phyloP scores from a whole-genome alignment of 1,139 yeast species.

The Geotrichum fermentans region DNA sequence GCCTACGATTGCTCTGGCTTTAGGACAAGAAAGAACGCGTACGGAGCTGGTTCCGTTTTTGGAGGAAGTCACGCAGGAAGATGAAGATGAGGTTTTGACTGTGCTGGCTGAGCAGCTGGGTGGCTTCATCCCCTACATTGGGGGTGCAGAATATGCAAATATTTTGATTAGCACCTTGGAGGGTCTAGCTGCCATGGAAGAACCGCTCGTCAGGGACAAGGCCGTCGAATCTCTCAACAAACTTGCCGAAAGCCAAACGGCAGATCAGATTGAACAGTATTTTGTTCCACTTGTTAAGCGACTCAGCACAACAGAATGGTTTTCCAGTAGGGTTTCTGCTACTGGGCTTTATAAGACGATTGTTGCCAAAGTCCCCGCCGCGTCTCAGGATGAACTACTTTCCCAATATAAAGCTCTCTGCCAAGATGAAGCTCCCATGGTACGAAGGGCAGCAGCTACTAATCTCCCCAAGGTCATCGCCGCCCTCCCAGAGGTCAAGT shows the following conservation, averaged over 20 bases:
- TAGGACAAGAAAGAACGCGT: constrained; percentile 91
- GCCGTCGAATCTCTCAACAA: constrained; percentile 82
- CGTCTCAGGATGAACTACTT: constrained; percentile 48
- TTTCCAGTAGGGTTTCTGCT: constrained; percentile 84
- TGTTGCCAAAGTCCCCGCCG: constrained; percentile 51
- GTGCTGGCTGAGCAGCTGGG: constrained; percentile 90
- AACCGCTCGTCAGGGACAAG: constrained; percentile 93
- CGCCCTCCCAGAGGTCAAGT: constrained; percentile 43
- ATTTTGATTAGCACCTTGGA: constrained; percentile 81
- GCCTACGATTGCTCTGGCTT: constrained; percentile 89
- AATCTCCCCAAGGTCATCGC: constrained; percentile 70
- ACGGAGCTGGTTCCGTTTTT: constrained; percentile 85
- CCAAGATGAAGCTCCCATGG: constrained; percentile 95
- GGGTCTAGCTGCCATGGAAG: constrained; percentile 86
- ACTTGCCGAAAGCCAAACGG: constrained; percentile 60
- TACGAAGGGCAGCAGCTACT: constrained; percentile 90
- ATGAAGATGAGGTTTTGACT: constrained; percentile 96
- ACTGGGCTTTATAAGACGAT: constrained; percentile 80
- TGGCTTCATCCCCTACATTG: constrained; percentile 77
- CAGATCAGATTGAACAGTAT: constrained; percentile 59
- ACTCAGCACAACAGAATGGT: constrained; percentile 88
- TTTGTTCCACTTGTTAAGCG: constrained; percentile 73
- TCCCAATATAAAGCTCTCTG: constrained; percentile 64
- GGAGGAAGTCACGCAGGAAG: constrained; percentile 89
- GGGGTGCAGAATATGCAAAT: constrained; percentile 77